phyloP scores from a whole-genome alignment of 208 protist species.

The Leishmania turanica region DNA sequence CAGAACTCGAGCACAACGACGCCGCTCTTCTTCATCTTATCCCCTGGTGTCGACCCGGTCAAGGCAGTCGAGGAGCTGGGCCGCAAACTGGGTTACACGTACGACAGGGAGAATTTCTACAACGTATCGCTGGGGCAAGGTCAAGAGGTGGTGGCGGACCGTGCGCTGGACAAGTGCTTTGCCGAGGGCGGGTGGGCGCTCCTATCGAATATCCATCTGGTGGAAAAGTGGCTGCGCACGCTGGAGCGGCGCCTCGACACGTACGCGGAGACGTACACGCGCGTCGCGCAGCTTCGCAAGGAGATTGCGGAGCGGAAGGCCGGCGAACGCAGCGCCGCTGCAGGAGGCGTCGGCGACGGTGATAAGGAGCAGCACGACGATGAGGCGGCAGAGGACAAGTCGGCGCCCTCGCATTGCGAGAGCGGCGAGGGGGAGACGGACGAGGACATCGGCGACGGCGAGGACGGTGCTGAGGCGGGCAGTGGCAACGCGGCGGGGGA shows the following conservation, averaged over 20 bases:
- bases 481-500: slow-evolving; percentile 21
- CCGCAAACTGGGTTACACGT: slow-evolving; percentile 94
- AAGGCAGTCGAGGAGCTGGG: slow-evolving; percentile 95
- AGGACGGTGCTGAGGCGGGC: slow-evolving; percentile 25
- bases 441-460: slow-evolving; percentile 27
- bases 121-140: slow-evolving; percentile 99
- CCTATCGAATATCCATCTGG: slow-evolving; percentile 99
- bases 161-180: slow-evolving; percentile 94
- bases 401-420: slow-evolving; percentile 1
- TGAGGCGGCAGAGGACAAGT: slow-evolving; percentile 1
- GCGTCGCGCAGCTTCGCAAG: slow-evolving; percentile 88
- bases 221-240: slow-evolving; percentile 95
- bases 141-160: slow-evolving; percentile 97
- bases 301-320: slow-evolving; percentile 85
- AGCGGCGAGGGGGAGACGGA: slow-evolving; percentile 25
- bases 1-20: slow-evolving; percentile 94
- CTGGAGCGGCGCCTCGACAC: slow-evolving; percentile 97
- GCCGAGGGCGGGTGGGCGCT: slow-evolving; percentile 96
- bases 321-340: slow-evolving; percentile 40
- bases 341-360: slow-evolving; percentile 3
- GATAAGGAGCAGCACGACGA: slow-evolving; percentile 24
- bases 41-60: slow-evolving; percentile 98
- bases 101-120: slow-evolving; percentile 95
- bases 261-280: slow-evolving; percentile 92
- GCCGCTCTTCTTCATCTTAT: slow-evolving; percentile 99